phyloP scores from a whole-genome alignment of 192 early-diverging fungal genomes.

The Backusella psychrophila region DNA sequence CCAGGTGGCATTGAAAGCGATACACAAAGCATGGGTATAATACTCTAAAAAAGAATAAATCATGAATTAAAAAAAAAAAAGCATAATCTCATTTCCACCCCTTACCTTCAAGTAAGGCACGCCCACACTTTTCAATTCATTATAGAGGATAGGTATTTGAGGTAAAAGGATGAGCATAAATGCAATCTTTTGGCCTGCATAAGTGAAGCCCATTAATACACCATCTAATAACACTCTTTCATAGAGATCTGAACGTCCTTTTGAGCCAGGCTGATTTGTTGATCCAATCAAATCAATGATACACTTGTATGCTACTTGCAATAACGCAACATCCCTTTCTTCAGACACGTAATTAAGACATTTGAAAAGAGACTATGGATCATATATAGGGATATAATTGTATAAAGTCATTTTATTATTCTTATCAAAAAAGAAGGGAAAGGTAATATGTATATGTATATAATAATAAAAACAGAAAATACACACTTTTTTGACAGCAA shows the following conservation, averaged over 20 bases:
- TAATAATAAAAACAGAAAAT: background rate
- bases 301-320: constrained; percentile 18
- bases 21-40: constrained; percentile 7
- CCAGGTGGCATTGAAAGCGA: background rate
- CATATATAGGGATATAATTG: background rate
- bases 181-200: constrained; percentile 11
- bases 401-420: background rate
- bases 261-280: background rate
- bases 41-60: background rate
- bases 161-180: background rate
- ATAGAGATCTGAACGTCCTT: constrained; percentile 6
- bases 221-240: constrained; percentile 17
- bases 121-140: background rate
- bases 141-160: background rate
- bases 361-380: constrained; percentile 15
- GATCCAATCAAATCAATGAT: constrained; percentile 11
- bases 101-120: constrained; percentile 4
- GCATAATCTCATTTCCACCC: background rate
- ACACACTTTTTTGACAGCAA: background rate
- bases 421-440: background rate
- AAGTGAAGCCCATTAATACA: background rate
- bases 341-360: constrained; percentile 21
- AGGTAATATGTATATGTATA: constrained; percentile 1
- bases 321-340: background rate
- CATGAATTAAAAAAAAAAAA: no score